Evolutionary conservation across 257 asterid species (phyloP), one percentile per base, ranked within the genome.

Genomic region (Solanum chilense): DNA sequence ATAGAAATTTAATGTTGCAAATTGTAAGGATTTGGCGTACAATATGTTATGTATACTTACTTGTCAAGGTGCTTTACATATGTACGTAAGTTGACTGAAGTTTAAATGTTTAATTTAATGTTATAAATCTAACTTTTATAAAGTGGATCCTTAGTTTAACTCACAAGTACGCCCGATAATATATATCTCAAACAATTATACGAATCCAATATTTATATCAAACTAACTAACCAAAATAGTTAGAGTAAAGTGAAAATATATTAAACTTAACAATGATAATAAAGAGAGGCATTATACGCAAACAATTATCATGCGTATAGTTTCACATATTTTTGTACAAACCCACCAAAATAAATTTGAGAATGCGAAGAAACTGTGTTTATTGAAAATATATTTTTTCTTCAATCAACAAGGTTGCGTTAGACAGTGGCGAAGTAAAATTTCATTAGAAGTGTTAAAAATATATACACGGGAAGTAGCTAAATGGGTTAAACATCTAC

Each of bases 1-100:
- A 77, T n/a, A 77, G 23, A 77, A 77, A 77, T 27, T 77, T 76
- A 76, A 76, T 41, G 83, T 41, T 23, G 83, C 56, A 41, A 42
- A 42, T 25, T 42, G 60, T 25, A 13, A n/a, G n/a, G 74, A 6
- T 68, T 68, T 27, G 11, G 39, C 11, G 21, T 14, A 68, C 74
- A 68, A 13, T 68, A 68, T 68, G 74, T 27, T 13, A 68, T 27
- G 2, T 33, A 18, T 33, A 7, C 44, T 70, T 70, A 14, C n/a
- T 70, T 70, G 77, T 70, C n/a, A 33, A 31, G 14, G 44, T 70
- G 25, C 7, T 70, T 70, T 70, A 25, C 27, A 27, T 66, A 7
- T 56, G 64, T 56, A 56, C 75, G 14, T 35, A 9, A 9, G 47
- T 71, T 71, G 78, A 71, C 45, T 9, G 5, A 71, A 33, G 45